Base-by-base conservation (phyloP, 768 basidiomycete genomes). In the Coprinopsis marcescibilis region DNA sequence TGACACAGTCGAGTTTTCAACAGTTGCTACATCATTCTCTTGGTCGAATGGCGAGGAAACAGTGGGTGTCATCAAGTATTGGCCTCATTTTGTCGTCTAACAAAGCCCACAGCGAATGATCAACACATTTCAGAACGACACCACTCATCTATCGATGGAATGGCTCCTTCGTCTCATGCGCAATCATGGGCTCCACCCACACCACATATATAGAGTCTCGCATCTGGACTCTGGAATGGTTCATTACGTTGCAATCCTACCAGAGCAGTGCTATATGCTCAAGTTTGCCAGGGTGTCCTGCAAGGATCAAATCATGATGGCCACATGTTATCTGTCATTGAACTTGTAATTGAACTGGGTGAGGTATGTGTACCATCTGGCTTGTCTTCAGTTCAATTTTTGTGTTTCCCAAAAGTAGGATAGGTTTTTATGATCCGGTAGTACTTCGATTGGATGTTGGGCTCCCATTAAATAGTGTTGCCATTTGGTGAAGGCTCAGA, bases 61-160 rank as follows among this genome's bases (percentile, higher is more conserved):
- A 19, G 41, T 43, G 25, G 15, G 43, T 45, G 21, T 17, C 3
- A 33, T 33, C 30, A 12, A 19, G 8, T 20, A 5, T 13, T 4
- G 13, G 8, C 10, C 4, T 10, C 26, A 13, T 13, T 19, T 12
- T 5, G 4, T 33, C 19, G 27, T 34, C 3, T 19, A 17, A 4
- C 30, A 17, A 45, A 19, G 4, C 14, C 3, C 20, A n/a, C 36
- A 60, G 57, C 38, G 23, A 8, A 60, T 57, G 51, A 49, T 55
- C 1, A 60, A 66, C 40, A 26, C 27, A 13, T 67, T 67, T 46
- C 35, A 33, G 4, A 65, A 68, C 25, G 65, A 70, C 39, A 30
- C 46, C 4, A 53, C 51, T 7, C 55, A 63, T 36, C 63, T 68
- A 2, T 59, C 56, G 0, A 60, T 58, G 1, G 26, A 46, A 3